Conservation (phyloP, 2,329 filamentous ascomycete species). For the Exophiala aquamarina region DNA sequence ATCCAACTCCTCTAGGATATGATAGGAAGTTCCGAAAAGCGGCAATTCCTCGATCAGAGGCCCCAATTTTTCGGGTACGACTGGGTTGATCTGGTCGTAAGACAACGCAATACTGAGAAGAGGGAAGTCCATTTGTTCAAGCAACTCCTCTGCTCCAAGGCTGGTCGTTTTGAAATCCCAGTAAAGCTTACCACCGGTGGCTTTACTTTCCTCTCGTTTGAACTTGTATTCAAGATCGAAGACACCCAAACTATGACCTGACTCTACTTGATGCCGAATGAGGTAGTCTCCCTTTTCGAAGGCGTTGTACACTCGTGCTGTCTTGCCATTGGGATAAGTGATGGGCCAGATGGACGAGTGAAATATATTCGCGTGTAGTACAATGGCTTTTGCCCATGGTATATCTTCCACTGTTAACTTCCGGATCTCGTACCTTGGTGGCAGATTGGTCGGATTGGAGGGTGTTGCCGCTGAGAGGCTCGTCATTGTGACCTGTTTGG, state of each 20-base stretch:
- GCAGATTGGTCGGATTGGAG: slow-evolving; percentile 12
- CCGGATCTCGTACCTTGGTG: slow-evolving; percentile 21
- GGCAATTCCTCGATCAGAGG: slow-evolving; percentile 27
- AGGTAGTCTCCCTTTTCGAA: slow-evolving; percentile 31
- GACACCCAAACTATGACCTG: slow-evolving; percentile 38
- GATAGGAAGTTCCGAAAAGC: slow-evolving; percentile 15
- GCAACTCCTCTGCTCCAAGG: slow-evolving; percentile 15
- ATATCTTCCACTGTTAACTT: slow-evolving; percentile 15
- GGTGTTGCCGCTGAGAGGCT: slow-evolving; percentile 13
- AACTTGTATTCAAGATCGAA: slow-evolving; percentile 41
- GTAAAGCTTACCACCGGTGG: slow-evolving; percentile 25
- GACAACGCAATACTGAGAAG: slow-evolving; percentile 38
- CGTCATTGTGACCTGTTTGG: slow-evolving; percentile 15
- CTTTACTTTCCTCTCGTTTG: slow-evolving; percentile 33
- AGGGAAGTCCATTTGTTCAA: slow-evolving; percentile 40
- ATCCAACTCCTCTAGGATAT: slow-evolving; percentile 14
- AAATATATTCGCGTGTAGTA: slow-evolving; percentile 24
- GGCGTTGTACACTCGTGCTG: slow-evolving; percentile 7
- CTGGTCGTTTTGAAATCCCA: slow-evolving; percentile 20
- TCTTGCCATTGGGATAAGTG: slow-evolving; percentile 17
- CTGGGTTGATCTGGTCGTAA: slow-evolving; percentile 33
- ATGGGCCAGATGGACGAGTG: slow-evolving; percentile 24
- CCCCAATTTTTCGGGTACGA: slow-evolving; percentile 13
- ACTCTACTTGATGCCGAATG: slow-evolving; percentile 35
- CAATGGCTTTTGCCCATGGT: slow-evolving; percentile 18